phyloP scores from a whole-genome alignment of 208 protist genomes.

The Leptomonas seymouri region DNA sequence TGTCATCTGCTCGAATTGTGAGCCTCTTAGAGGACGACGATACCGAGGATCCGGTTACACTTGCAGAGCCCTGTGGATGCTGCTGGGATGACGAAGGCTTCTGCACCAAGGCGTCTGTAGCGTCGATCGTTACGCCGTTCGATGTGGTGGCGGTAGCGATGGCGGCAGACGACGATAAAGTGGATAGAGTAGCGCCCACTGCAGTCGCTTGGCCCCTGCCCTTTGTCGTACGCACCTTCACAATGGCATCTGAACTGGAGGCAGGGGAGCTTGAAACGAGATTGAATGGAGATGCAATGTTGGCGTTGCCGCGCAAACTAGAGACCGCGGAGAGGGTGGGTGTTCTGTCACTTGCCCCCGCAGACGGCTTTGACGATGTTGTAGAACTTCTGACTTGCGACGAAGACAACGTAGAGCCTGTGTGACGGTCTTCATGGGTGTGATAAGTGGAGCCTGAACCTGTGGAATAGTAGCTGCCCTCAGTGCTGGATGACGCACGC shows the following conservation, averaged over 20 bases:
- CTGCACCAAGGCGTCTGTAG: conserved; percentile 5
- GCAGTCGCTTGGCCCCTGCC: neutral
- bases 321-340: too few relatives aligned
- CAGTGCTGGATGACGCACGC: neutral
- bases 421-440: neutral
- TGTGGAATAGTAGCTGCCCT: conserved; percentile 9
- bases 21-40: neutral
- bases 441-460: conserved; percentile 8
- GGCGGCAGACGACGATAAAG: neutral
- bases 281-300: neutral
- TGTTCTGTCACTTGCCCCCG: too few relatives aligned
- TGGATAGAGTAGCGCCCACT: neutral
- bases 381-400: neutral
- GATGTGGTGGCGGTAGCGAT: neutral
- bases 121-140: conserved; percentile 7
- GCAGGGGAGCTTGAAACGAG: neutral
- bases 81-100: neutral
- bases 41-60: neutral
- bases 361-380: too few relatives aligned
- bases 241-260: conserved; percentile 12
- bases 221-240: neutral
- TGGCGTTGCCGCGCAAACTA: neutral
- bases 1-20: neutral
- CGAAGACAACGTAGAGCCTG: neutral
- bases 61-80: neutral